These are phyloP conservation scores for Schizothecium vesticola DNA, from an alignment of 495 filamentous ascomycete genomes.

Conservation along the genomic window DNA sequence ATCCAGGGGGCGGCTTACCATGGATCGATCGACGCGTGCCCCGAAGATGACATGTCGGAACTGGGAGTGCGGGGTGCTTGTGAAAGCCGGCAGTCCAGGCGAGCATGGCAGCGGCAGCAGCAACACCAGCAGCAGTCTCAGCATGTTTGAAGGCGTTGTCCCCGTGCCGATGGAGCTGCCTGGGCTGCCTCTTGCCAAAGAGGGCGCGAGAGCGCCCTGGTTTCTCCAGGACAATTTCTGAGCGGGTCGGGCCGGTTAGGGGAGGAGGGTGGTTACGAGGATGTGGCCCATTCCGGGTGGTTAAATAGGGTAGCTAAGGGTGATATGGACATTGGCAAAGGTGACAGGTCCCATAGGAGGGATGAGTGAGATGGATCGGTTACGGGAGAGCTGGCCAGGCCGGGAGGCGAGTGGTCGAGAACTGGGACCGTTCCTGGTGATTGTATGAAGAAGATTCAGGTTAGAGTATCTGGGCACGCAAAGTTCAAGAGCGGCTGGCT, in stretches of 20 bases:
- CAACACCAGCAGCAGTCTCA: not conserved
- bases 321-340: not conserved
- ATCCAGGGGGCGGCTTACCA: constrained; percentile 49
- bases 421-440: not conserved
- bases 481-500: not conserved
- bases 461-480: not conserved
- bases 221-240: not conserved
- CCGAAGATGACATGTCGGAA: constrained; percentile 81
- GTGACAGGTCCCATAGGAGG: not conserved
- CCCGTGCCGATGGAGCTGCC: not conserved
- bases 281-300: not conserved
- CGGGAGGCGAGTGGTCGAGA: not conserved
- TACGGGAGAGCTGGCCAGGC: not conserved
- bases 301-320: not conserved
- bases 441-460: not conserved
- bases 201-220: not conserved
- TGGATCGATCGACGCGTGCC: constrained; percentile 55
- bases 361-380: not conserved
- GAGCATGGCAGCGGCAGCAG: not conserved
- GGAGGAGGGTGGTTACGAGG: not conserved
- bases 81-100: constrained; percentile 40
- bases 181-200: not conserved
- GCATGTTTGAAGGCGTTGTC: not conserved
- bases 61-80: constrained; percentile 91
- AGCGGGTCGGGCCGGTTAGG: not conserved